phyloP scores from a whole-genome alignment of 1,139 yeast genomes.

The Yamadazyma sp. region DNA sequence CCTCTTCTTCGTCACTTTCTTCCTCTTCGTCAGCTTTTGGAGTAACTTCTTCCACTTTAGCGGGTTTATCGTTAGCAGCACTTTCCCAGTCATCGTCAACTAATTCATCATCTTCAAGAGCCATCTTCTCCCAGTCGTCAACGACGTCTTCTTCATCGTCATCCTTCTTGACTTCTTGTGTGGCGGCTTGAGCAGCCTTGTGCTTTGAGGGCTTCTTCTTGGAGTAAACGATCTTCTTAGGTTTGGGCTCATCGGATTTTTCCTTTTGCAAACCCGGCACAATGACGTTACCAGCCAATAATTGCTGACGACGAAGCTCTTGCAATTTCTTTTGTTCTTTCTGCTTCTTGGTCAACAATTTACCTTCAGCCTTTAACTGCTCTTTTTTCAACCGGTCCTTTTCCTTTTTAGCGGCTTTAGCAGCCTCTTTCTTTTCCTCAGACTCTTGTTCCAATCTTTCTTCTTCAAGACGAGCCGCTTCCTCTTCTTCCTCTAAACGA shows the following conservation, averaged over 20 bases:
- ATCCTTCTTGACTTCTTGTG: conserved; percentile 11
- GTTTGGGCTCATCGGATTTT: conserved; percentile 40
- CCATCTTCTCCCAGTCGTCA: conserved; percentile 68
- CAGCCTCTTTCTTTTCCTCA: conserved; percentile 67
- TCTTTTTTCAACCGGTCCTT: conserved; percentile 79
- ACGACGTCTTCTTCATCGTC: conserved; percentile 57
- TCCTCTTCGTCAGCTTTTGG: conserved; percentile 15
- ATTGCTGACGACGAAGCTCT: conserved; percentile 87
- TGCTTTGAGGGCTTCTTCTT: conserved; percentile 63
- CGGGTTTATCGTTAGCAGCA: conserved; percentile 26
- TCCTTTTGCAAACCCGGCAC: conserved; percentile 69
- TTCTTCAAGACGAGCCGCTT: conserved; percentile 60
- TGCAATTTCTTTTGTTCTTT: conserved; percentile 85
- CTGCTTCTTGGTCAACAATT: conserved; percentile 84
- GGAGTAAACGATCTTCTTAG: conserved; percentile 74
- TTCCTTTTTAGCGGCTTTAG: conserved; percentile 72
- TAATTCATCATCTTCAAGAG: conserved; percentile 49
- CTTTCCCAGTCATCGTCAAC: conserved; percentile 52
- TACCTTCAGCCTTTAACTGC: conserved; percentile 90
- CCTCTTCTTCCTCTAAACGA: conserved; percentile 69
- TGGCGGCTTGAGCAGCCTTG: conserved; percentile 17
- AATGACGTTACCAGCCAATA: conserved; percentile 70
- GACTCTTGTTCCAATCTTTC: conserved; percentile 61
- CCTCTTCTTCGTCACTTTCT: conserved; percentile 19
- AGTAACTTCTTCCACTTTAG: conserved; percentile 17